Evolutionary conservation across 75 land plant species (phyloP), one percentile per base, ranked within the genome.

Genomic region (Sequoiadendron giganteum): DNA sequence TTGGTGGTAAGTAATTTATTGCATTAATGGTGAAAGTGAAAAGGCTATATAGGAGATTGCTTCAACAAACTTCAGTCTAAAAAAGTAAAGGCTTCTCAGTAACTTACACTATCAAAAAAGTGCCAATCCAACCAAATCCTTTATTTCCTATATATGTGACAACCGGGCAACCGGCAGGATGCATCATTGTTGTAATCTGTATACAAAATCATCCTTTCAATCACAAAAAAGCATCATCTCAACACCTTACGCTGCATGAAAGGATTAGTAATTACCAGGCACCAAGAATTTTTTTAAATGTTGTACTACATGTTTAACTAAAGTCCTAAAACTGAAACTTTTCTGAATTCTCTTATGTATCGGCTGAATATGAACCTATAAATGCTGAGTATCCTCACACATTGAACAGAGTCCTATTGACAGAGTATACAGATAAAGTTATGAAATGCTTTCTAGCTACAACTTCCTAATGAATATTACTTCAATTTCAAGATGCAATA

Each of bases 91-190:
- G 72, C 13, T 78, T 39, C n/a, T 34, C 3, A 81, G 85, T 52
- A 48, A 56, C 93, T 87, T 90, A 96, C 97, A 95, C 85, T 4
- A 90, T 87, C 5, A 94, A 6, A 32, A 95, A 81, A 52, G 92
- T 95, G 25, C 94, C 90, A 87, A 96, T 92, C 96, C 97, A 96
- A 36, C 98, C 97, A 91, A 85, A 90, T 61, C 96, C 95, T 65
- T 83, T 75, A 34, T 85, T 86, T 3, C 91, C 88, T 73, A 86
- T 54, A n/a, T 88, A 73, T 10, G 89, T 90, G 61, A 94, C 93
- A 32, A 85, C 88, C 34, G 97, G 95, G 91, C 98, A 96, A 61
- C 97, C 98, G 34, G 95, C 94, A 84, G 98, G 98, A 90, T 96
- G 98, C 89, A 87, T 89, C 30, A 96, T 65, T 85, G 30, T 81